Base-by-base conservation (phyloP, 441 rosid genomes). In the Populus hybrid region DNA sequence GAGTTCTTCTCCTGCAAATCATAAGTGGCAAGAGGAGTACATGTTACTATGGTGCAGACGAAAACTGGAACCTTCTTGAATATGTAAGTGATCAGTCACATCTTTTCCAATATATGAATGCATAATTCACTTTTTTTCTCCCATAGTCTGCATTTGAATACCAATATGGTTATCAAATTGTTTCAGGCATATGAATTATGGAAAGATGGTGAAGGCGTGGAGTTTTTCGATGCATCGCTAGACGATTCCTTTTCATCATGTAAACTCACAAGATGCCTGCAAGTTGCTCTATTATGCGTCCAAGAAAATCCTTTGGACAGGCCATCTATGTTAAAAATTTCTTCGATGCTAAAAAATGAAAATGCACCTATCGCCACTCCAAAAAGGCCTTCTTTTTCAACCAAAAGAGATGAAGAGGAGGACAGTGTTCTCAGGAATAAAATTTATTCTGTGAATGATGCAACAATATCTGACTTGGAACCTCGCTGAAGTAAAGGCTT, bases 341-440 rank as follows among this genome's bases (percentile, higher is more conserved):
- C 1, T n/a, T 77, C 72, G 0, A 77, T 70, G 83, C 78, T 80
- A 0, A 77, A 71, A 74, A 77, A 67, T 68, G 81, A 77, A 24
- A 16, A 63, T 1, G 2, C 26, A 38, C 67, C 59, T 2, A 69
- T 79, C 61, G 74, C 68, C 14, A 23, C 18, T 14, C 83, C 80
- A 7, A 81, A 83, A 67, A 46, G 18, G 28, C 85, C 86, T 5
- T 81, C 78, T 18, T 86, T 86, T 82, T 81, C 86, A 35, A 35
- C 36, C 6, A 35, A 35, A 35, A 5, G 8, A 35, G 36, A 35
- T 5, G 79, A 61, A 5, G 59, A 30, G 36, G n/a, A 2, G 23
- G 76, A 63, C 14, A 26, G 40, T 63, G 30, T 24, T 40, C 8
- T 28, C 16, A 72, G 20, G 3, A 73, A 38, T 38, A 65, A 73